A percentile compares a stretch with the other conserved stretches of the same genome.
Evolutionary conservation across 306 rosid species (phyloP).

Genomic region (Prinsepia uniflora): DNA sequence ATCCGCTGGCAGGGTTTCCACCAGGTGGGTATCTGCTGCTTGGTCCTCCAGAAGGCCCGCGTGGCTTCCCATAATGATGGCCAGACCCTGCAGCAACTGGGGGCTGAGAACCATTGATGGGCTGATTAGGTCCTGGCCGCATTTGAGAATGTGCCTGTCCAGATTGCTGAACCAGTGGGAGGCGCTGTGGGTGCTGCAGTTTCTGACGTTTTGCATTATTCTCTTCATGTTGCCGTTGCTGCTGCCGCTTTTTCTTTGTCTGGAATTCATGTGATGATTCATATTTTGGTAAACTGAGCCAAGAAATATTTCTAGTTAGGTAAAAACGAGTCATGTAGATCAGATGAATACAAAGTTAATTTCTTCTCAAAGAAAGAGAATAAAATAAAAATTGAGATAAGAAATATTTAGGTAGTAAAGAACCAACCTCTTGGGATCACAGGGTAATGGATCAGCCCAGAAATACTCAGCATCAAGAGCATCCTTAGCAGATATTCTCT

Average conservation of each 20-base stretch:
- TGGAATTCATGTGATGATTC: slow-evolving; percentile 54
- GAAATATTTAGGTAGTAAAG: background rate
- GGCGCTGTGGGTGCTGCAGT: slow-evolving; percentile 48
- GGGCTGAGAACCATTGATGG: slow-evolving; percentile 39
- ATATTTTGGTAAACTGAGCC: slow-evolving; percentile 43
- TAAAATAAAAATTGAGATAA: background rate
- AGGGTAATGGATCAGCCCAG: slow-evolving; percentile 52
- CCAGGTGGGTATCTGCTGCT: slow-evolving; percentile 38
- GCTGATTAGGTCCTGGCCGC: slow-evolving; percentile 46
- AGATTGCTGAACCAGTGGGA: slow-evolving; percentile 50
- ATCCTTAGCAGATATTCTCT: slow-evolving; percentile 53
- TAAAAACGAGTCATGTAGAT: background rate
- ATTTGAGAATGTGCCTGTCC: slow-evolving; percentile 50
- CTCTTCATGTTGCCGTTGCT: slow-evolving; percentile 48
- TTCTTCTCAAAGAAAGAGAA: background rate
- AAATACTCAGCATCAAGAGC: slow-evolving; percentile 54
- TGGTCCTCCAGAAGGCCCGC: slow-evolving; percentile 50
- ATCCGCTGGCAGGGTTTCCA: slow-evolving; percentile 43
- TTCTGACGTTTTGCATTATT: slow-evolving; percentile 48
- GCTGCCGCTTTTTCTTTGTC: slow-evolving; percentile 50
- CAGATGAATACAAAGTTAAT: background rate
- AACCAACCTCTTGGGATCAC: slow-evolving; percentile 49
- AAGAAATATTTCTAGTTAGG: background rate
- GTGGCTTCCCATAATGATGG: slow-evolving; percentile 46
- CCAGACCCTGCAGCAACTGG: slow-evolving; percentile 41